Evolutionary conservation across 2,329 filamentous ascomycete species (phyloP), one percentile per base, ranked within the genome.

Genomic region (Xylariaceae sp.): DNA sequence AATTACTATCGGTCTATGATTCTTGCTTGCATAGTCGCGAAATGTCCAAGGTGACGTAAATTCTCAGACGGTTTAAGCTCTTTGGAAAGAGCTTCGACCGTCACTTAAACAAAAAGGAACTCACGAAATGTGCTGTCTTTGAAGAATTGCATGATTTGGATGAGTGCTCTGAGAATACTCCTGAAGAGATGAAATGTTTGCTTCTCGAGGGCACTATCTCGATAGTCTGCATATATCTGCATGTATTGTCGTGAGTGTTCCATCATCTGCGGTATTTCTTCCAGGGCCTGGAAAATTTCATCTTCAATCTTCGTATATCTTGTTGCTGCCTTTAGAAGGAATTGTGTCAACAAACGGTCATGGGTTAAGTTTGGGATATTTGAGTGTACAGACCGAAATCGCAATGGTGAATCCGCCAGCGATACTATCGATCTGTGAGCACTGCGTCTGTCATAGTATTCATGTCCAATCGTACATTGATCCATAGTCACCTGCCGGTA

Each of bases 51-150:
- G n/a, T n/a, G n/a, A n/a, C n/a, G n/a, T n/a, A n/a, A n/a, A n/a
- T n/a, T n/a, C n/a, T n/a, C n/a, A n/a, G n/a, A n/a, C n/a, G n/a
- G n/a, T n/a, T n/a, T n/a, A n/a, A n/a, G n/a, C n/a, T n/a, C n/a
- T n/a, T n/a, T n/a, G n/a, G n/a, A n/a, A n/a, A n/a, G n/a, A n/a
- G n/a, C n/a, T n/a, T n/a, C n/a, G n/a, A n/a, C n/a, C n/a, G n/a
- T n/a, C n/a, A n/a, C n/a, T n/a, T n/a, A n/a, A n/a, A n/a, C n/a
- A n/a, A n/a, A n/a, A n/a, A n/a, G n/a, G n/a, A n/a, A 47, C 49
- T 47, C 38, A 51, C 49, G 49, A 33, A 51, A 17, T 12, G 49
- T 42, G 14, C 49, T 47, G 11, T 51, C 49, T n/a, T 51, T 51
- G 44, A 51, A 51, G 16, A 51, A 51, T 22, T 40, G 19, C 49